Evolutionary conservation across 345 rosid genomes (phyloP), one percentile per base, ranked within the genome.

Genomic region (Euphorbia pulcherrima): DNA sequence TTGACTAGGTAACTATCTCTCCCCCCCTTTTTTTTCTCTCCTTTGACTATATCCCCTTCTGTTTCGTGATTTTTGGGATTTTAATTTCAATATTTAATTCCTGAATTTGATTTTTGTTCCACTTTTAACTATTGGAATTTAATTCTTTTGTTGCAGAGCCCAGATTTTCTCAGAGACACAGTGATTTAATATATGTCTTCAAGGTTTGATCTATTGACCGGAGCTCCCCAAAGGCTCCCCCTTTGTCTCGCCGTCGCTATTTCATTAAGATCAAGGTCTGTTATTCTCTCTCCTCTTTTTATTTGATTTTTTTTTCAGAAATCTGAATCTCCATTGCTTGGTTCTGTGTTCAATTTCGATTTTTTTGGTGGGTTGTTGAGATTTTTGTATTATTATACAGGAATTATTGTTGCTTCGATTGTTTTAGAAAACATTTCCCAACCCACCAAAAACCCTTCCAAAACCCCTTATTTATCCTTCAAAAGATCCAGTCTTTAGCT

Each of bases 251-350:
- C 20, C 27, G 40, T 59, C 51, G 59, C 30, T 59, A 68, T 63
- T 72, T 77, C 23, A 68, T 75, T 66, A 33, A 69, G 71, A 39
- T 58, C 72, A 71, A 65, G 69, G 16, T 58, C 65, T 70, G 21
- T 14, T 26, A 6, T 2, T 24, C 50, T 56, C 35, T 5, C 5
- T 26, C 2, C 17, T 8, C 11, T 33, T 33, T 33, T 33, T 33
- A 33, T 33, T 33, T 33, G 3, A 33, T 33, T 33, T 33, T 33
- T 33, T 33, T 33, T 33, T 33, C n/a, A n/a, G n/a, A 33, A 33
- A 33, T 33, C 7, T 2, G 7, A 33, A 2, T 33, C 7, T 33
- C 37, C 4, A 33, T 33, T 33, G 37, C 4, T 33, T 33, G 37
- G n/a, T n/a, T n/a, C n/a, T n/a, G n/a, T n/a, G n/a, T n/a, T n/a